These are phyloP conservation scores for Francoa sonchifolia DNA, from an alignment of 441 rosid species.

Conservation along the genomic window DNA sequence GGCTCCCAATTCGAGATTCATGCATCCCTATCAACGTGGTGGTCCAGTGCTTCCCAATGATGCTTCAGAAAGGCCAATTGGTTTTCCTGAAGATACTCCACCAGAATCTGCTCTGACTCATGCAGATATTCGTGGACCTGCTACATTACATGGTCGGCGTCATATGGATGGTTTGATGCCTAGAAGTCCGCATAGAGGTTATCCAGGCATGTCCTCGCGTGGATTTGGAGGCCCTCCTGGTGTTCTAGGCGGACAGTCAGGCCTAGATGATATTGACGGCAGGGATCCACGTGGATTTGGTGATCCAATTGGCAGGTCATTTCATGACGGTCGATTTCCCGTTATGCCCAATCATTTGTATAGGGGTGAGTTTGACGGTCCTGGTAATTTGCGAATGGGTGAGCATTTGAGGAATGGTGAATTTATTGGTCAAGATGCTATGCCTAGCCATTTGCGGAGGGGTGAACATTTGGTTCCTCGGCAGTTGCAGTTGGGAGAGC, in stretches of 20 bases:
- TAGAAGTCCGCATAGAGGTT: slow-evolving; percentile 50
- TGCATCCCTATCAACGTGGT: slow-evolving; percentile 29
- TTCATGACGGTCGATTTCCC: slow-evolving; percentile 33
- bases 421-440: slow-evolving; percentile 26
- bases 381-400: slow-evolving; percentile 23
- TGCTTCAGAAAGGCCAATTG: slow-evolving; percentile 28
- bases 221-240: slow-evolving; percentile 32
- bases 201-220: slow-evolving; percentile 22
- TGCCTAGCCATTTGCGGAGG: slow-evolving; percentile 33
- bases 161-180: slow-evolving; percentile 30
- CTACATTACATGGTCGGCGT: slow-evolving; percentile 29
- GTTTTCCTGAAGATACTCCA: slow-evolving; percentile 24
- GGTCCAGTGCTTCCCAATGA: slow-evolving; percentile 17
- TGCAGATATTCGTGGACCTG: slow-evolving; percentile 31
- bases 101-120: slow-evolving; percentile 21
- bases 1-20: slow-evolving; percentile 29
- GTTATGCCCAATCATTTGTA: slow-evolving; percentile 26
- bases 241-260: slow-evolving; percentile 10
- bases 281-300: slow-evolving; percentile 30
- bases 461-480: slow-evolving; percentile 42
- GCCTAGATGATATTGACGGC: slow-evolving; percentile 29
- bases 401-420: slow-evolving; percentile 28
- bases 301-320: slow-evolving; percentile 22
- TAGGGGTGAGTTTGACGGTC: slow-evolving; percentile 45
- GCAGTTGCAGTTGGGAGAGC: slow-evolving; percentile 30